Evolutionary conservation across 768 basidiomycete genomes (phyloP), one percentile per base, ranked within the genome.

Genomic region (Amanita pseudoporphyria): DNA sequence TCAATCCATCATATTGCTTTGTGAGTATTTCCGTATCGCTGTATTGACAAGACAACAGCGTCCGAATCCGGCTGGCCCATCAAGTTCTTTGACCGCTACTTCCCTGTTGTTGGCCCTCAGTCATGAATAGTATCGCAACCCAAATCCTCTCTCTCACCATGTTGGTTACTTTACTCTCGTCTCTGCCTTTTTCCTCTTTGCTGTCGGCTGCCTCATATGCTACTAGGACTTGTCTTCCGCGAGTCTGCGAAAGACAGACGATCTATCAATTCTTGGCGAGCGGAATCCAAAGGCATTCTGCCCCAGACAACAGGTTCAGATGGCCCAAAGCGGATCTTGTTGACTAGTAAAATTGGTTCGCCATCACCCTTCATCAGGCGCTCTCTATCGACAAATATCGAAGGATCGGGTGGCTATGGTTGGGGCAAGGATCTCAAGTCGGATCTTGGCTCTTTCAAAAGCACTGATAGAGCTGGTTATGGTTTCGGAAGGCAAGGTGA

Each of bases 141-240:
- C 76, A 81, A 48, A 74, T 84, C 47, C 79, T 86, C 53, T 86
- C 53, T 83, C 83, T 2, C 84, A 87, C 69, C 74, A 83, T 58
- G 87, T 91, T 52, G 79, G 86, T 53, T 78, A 77, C 58, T 92
- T 94, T 64, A 79, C 90, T 1, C 82, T 93, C 56, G 90, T 92
- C 53, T 76, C 90, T 1, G 87, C 84, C 24, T 91, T 88, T 73
- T 77, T 92, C 68, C 71, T 91, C 55, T 92, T 92, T 64, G 76
- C 85, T 52, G 59, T 92, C 46, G 89, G 87, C 4, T 89, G 86
- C 63, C 63, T 86, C 60, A 94, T 71, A 84, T 92, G 54, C 63
- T 89, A 41, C 75, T 84, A 57, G 87, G 87, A 28, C 78, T 91
- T 62, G 73, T 88, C 64, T 90, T 86, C 78, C 81, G 84, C 54